Evolutionary conservation across 2,329 filamentous ascomycete genomes (phyloP), one percentile per base, ranked within the genome.

Genomic region (Colletotrichum gloeosporioides): DNA sequence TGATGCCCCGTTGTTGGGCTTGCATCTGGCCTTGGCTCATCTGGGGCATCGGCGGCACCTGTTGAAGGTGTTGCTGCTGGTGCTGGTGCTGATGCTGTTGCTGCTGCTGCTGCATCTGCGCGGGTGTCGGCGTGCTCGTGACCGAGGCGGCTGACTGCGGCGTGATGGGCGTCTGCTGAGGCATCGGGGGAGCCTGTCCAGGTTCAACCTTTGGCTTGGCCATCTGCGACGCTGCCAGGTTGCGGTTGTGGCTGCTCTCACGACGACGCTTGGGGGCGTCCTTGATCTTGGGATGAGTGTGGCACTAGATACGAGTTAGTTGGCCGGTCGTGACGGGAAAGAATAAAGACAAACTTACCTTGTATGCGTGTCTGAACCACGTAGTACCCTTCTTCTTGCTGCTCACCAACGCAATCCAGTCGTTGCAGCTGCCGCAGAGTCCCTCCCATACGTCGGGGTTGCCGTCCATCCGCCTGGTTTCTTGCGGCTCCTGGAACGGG

Each of bases 381-480:
- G 95, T 96, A 1, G 95, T 98, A n/a, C 95, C 95, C 87, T 96
- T 96, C 88, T 96, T 96, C 87, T 96, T 96, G 83, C 93, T 95
- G 86, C 94, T 96, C 57, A 96, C 94, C 44, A 96, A 87, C 15
- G 93, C 92, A 79, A 96, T 93, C 94, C 94, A 96, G 77, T 95
- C 93, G 79, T 93, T 93, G 85, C 94, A 96, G 82, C 92, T 93
- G 66, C 93, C 92, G 81, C 95, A 96, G 8, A 95, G 88, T 3
- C 93, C 95, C 82, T 96, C 94, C 93, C 93, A 95, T 5, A 95
- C 93, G 81, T 95, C 94, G 5, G 94, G 92, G 81, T 95, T 96
- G 53, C 94, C 93, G 82, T 96, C 94, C 87, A 95, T 95, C 66
- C 95, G 90, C 74, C 94, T 89, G 27, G 92, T 95, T 80, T 95